Percentiles rank a stretch among this genome's conserved stretches.
These are phyloP conservation scores for Calonectria henricotiae DNA, from an alignment of 2,329 filamentous ascomycete species.

Conservation along the genomic window DNA sequence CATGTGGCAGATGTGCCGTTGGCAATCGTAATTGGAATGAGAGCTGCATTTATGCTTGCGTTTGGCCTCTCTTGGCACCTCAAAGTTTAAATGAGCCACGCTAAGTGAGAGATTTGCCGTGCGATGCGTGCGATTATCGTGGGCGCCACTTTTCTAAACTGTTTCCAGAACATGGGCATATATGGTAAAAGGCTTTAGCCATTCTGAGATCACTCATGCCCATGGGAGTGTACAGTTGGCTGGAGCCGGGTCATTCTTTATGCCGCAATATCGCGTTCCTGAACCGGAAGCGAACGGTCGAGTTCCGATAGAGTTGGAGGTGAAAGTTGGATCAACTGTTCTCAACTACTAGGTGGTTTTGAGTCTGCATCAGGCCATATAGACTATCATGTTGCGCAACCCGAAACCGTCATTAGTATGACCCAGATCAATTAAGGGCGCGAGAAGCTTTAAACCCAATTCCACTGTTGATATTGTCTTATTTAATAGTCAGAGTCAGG, in stretches of 20 bases:
- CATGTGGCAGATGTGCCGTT: neutral
- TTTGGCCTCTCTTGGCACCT: neutral
- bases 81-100: slow-evolving; percentile 7
- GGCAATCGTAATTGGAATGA: slow-evolving; percentile 17
- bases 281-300: neutral
- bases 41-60: neutral
- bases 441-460: too few relatives aligned
- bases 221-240: neutral
- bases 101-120: neutral
- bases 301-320: neutral
- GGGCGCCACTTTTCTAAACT: neutral
- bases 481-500: too few relatives aligned
- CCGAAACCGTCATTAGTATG: too few relatives aligned
- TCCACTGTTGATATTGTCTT: too few relatives aligned
- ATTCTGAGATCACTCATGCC: neutral
- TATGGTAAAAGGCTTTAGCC: neutral
- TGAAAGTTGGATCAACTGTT: neutral
- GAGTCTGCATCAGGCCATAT: neutral
- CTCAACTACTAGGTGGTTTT: neutral
- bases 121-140: neutral
- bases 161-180: neutral
- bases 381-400: neutral
- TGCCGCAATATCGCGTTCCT: neutral
- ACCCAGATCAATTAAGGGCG: too few relatives aligned
- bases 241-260: neutral